Base-by-base conservation (phyloP, 345 rosid genomes). In the Syzygium jambos region DNA sequence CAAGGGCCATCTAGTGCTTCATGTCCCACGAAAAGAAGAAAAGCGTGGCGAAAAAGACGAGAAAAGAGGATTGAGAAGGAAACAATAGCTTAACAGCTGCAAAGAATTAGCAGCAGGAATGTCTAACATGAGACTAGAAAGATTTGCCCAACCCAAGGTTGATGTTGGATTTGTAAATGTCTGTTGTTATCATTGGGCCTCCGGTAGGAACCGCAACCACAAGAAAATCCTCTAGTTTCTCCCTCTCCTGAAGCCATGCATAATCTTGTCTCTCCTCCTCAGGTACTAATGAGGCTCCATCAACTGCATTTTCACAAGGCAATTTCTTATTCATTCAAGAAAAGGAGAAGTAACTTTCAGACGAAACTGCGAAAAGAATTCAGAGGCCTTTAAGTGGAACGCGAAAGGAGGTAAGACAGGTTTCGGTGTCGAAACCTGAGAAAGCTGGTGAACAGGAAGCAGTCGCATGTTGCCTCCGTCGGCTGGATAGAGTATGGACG, bases 401-500 rank as follows among this genome's bases (percentile, higher is more conserved):
- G 1, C 27, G 11, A 38, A 38, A 15, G 49, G 51, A 16, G 78
- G 19, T 4, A 27, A 27, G 38, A 34, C 6, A 34, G 38, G 38
- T 34, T 34, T 34, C 38, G 38, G 38, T 34, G 61, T 54, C 7
- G 38, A 49, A 14, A 96, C 98, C 98, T 89, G 95, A 86, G 92
- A 90, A 90, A 89, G 6, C 86, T 87, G 15, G 88, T 53, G 96
- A 9, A 96, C 95, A 93, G 41, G 41, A 98, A 94, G 90, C 98
- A 84, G 89, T 94, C 4, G 99, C 96, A 98, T 95, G 93, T 96
- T 98, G 87, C 99, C 99, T 55, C 98, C 99, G 43, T 96, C 95
- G 29, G 93, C 93, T 16, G 99, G 99, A 89, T 94, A 98, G 68
- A 96, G 96, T 86, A 98, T 95, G 38, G 95, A 93, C 86, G 95